phyloP scores from a whole-genome alignment of 306 rosid genomes.

The Inga oerstediana region DNA sequence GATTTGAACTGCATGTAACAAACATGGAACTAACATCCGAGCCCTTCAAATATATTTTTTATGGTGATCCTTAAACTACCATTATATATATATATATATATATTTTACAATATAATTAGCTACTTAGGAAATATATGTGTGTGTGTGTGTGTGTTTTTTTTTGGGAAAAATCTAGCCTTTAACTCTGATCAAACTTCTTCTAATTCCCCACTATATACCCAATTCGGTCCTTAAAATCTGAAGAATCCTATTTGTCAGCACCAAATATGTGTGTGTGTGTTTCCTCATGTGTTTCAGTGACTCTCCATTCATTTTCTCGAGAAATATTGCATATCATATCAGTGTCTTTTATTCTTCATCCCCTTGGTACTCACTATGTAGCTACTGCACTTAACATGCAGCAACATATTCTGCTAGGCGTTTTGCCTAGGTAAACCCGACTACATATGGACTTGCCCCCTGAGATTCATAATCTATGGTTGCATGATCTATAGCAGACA shows the following conservation, averaged over 20 bases:
- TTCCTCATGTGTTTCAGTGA: neutral
- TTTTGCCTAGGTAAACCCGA: neutral
- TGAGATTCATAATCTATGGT: neutral
- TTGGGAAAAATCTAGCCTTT: neutral
- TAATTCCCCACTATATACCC: neutral
- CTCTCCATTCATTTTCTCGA: neutral
- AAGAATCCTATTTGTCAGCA: neutral
- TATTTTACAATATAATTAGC: neutral
- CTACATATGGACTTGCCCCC: neutral
- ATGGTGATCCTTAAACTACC: neutral
- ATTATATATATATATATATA: too few relatives aligned
- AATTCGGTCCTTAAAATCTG: neutral
- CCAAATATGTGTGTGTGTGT: neutral
- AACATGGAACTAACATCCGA: neutral
- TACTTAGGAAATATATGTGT: neutral
- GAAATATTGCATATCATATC: neutral
- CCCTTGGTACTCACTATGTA: neutral
- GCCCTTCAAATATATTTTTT: neutral
- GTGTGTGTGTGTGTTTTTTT: too few relatives aligned
- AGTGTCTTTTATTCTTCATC: neutral
- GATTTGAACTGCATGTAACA: conserved; percentile 7
- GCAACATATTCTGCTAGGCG: neutral
- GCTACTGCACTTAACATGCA: neutral
- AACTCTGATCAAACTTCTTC: neutral
- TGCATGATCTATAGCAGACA: neutral